Evolutionary conservation across 352 stramenopile species (phyloP).

Genomic region (Globisporangium cederbergense): DNA sequence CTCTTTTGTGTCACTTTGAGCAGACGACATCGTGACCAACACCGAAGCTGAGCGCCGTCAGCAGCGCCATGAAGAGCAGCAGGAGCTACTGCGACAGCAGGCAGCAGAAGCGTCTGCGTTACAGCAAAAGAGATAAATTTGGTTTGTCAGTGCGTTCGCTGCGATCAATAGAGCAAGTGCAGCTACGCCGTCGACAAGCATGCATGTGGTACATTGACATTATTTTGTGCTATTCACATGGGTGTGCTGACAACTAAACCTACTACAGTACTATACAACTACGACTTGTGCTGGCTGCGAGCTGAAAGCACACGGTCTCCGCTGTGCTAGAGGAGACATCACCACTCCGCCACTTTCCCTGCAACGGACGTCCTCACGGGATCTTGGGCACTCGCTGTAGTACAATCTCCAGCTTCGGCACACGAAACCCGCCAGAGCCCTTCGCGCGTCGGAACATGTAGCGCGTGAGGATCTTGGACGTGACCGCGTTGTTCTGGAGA

Average conservation of each 20-base stretch:
- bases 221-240: conserved; percentile 7
- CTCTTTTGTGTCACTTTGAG: background rate
- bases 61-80: conserved; percentile 51
- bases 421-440: conserved; percentile 47
- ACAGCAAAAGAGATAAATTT: conserved; percentile 3
- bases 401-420: conserved; percentile 72
- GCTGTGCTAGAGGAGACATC: background rate
- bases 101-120: background rate
- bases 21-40: conserved; percentile 81
- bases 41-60: conserved; percentile 74
- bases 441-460: conserved; percentile 57
- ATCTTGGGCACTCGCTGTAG: conserved; percentile 39
- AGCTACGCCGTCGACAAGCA: background rate
- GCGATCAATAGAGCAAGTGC: conserved; percentile 12
- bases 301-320: background rate
- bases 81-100: conserved; percentile 32
- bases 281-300: background rate
- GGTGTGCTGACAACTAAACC: conserved; percentile 1
- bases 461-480: conserved; percentile 67
- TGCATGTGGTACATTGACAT: background rate
- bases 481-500: conserved; percentile 49
- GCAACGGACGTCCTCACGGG: conserved; percentile 17
- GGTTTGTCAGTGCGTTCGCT: background rate
- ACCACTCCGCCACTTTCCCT: background rate
- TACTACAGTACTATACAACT: background rate